Conservation (phyloP, 2,329 filamentous ascomycete species). For the Alternaria sp. region DNA sequence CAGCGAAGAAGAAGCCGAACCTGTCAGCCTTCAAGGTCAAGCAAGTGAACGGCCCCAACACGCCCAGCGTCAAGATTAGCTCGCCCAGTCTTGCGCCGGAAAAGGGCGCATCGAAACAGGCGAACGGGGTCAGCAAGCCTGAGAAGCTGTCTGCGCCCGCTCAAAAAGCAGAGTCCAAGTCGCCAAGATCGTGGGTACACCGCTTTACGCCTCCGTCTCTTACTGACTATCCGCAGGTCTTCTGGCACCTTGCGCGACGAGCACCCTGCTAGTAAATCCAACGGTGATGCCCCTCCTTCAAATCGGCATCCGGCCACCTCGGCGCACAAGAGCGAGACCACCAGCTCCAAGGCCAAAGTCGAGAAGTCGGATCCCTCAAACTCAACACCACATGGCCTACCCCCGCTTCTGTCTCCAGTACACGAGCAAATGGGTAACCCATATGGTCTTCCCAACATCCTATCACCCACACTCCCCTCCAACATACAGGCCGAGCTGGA, state of each 20-base stretch:
- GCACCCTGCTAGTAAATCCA: conserved; percentile 29
- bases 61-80: conserved; percentile 43
- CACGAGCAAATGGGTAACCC: conserved; percentile 53
- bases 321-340: conserved; percentile 52
- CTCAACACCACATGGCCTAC: conserved; percentile 50
- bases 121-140: conserved; percentile 39
- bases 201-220: not conserved
- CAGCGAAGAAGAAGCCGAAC: conserved; percentile 68
- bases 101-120: conserved; percentile 29
- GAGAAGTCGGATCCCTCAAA: conserved; percentile 43
- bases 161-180: conserved; percentile 27
- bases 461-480: conserved; percentile 67
- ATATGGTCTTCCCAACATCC: conserved; percentile 59
- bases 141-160: conserved; percentile 29
- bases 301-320: conserved; percentile 27
- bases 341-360: conserved; percentile 43
- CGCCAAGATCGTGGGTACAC: conserved; percentile 33
- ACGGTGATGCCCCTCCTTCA: conserved; percentile 21
- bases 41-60: conserved; percentile 50
- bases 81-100: conserved; percentile 39
- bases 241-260: conserved; percentile 27
- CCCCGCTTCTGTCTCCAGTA: conserved; percentile 52
- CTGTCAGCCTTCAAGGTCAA: conserved; percentile 69
- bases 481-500: conserved; percentile 64
- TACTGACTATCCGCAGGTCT: conserved; percentile 35